These are phyloP conservation scores for Fusarium sp. DNA, from an alignment of 2,329 filamentous ascomycete genomes.

Conservation along the genomic window DNA sequence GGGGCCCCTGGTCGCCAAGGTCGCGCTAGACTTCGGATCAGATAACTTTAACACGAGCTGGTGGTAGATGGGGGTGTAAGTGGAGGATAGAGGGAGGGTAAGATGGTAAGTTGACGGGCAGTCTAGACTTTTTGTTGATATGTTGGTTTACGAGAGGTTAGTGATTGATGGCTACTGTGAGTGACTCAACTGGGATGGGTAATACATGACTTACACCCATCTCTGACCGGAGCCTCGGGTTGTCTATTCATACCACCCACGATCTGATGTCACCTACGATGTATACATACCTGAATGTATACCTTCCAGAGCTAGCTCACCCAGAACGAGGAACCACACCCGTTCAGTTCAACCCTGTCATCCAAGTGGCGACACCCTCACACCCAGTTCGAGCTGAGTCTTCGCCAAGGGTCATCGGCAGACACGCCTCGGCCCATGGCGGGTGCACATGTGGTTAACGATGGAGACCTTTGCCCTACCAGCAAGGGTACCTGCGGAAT, in stretches of 20 bases:
- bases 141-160: not conserved
- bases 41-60: constrained; percentile 22
- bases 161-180: not conserved
- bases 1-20: not conserved
- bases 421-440: not conserved
- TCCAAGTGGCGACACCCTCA: not conserved
- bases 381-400: not conserved
- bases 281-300: not conserved
- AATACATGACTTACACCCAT: not conserved
- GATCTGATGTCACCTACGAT: not conserved
- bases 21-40: constrained; percentile 14
- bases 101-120: not conserved
- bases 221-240: not conserved
- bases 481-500: not conserved
- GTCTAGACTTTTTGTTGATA: not conserved
- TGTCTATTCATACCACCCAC: not conserved
- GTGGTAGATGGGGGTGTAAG: not conserved
- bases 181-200: no score
- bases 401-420: not conserved
- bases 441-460: not conserved
- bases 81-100: not conserved
- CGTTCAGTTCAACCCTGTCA: not conserved
- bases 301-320: not conserved
- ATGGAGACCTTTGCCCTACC: not conserved
- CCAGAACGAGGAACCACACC: not conserved